A percentile compares a stretch with the other conserved stretches of the same genome.
These are phyloP conservation scores for Tetratostichococcus sp. DNA, from an alignment of 139 green algal species.

Conservation along the genomic window DNA sequence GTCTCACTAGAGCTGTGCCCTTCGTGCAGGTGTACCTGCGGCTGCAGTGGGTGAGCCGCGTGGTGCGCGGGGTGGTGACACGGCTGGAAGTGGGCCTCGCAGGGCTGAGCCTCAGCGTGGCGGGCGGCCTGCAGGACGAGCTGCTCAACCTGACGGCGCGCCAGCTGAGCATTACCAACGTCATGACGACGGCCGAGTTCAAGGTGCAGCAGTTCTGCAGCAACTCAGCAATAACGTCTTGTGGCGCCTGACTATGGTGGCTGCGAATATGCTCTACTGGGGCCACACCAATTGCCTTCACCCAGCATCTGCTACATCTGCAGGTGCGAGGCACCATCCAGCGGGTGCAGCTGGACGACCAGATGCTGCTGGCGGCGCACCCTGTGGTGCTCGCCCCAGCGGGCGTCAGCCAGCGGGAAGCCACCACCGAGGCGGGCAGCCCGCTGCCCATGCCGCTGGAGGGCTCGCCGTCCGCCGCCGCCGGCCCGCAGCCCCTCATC, in stretches of 20 bases:
- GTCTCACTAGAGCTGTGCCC: background rate
- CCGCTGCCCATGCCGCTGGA: background rate
- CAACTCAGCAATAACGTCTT: too few relatives aligned
- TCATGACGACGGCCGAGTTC: constrained; percentile 15
- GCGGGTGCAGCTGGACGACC: constrained; percentile 82
- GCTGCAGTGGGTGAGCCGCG: constrained; percentile 49
- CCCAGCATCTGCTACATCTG: too few relatives aligned
- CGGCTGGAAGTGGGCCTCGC: constrained; percentile 55
- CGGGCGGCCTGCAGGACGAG: constrained; percentile 68
- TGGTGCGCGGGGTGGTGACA: constrained; percentile 28
- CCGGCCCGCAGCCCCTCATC: constrained; percentile 28
- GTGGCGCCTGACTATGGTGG: too few relatives aligned
- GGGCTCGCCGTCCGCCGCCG: background rate
- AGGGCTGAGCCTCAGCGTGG: constrained; percentile 52
- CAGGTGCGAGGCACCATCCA: constrained; percentile 41
- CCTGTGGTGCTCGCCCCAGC: constrained; percentile 74
- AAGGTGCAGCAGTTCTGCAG: background rate
- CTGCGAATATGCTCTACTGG: background rate
- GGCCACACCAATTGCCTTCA: too few relatives aligned
- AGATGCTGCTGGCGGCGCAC: constrained; percentile 73
- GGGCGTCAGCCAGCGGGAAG: constrained; percentile 13
- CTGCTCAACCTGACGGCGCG: constrained; percentile 76
- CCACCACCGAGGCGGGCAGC: constrained; percentile 10
- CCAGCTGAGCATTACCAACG: constrained; percentile 7
- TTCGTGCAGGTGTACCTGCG: constrained; percentile 57